A percentile compares a stretch with the other conserved stretches of the same genome.
phyloP scores from a whole-genome alignment of 2,329 filamentous ascomycete species.

The Cercospora zeina region DNA sequence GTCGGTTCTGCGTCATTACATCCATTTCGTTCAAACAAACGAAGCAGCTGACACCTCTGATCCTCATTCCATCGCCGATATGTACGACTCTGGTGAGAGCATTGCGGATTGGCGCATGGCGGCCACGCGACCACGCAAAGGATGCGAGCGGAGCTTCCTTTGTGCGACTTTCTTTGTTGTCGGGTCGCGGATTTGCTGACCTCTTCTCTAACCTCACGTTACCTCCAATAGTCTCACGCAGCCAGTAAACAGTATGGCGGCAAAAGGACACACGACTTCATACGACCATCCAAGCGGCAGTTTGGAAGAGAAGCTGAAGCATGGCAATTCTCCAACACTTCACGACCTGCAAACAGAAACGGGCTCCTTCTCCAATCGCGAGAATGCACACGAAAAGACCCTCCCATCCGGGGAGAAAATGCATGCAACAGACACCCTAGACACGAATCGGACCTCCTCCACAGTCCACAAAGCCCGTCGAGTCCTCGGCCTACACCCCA shows the following conservation, averaged over 20 bases:
- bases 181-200: neutral
- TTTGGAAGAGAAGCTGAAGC: neutral
- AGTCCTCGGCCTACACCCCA: conserved; percentile 43
- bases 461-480: conserved; percentile 17
- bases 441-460: conserved; percentile 14
- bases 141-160: neutral
- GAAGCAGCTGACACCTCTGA: conserved; percentile 8
- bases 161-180: conserved; percentile 10
- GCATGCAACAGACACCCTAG: conserved; percentile 8
- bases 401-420: conserved; percentile 18
- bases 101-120: conserved; percentile 1
- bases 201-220: neutral
- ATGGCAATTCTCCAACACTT: conserved; percentile 3
- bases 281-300: neutral
- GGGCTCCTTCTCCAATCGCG: conserved; percentile 8
- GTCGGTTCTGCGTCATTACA: conserved; percentile 5
- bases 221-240: neutral
- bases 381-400: conserved; percentile 17
- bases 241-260: conserved; percentile 14
- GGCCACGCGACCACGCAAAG: conserved; percentile 6
- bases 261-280: conserved; percentile 1
- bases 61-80: conserved; percentile 15
- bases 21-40: neutral
- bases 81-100: neutral
- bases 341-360: conserved; percentile 9